Conservation (phyloP, 148 eudicot species). For the Rhododendron griersonianum region DNA sequence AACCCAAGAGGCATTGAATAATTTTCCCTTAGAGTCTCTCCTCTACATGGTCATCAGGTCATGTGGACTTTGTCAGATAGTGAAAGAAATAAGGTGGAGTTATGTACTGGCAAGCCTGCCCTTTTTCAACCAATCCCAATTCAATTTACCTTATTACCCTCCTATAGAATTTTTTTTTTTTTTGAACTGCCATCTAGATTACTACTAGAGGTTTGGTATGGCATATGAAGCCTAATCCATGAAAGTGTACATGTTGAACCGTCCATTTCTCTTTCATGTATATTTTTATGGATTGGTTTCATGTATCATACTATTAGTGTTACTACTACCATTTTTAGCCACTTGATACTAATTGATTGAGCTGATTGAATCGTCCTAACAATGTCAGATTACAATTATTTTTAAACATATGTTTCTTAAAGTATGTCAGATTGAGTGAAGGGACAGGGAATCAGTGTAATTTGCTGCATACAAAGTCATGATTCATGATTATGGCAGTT, state of each 20-base stretch:
- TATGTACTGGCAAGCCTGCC: slow-evolving; percentile 32
- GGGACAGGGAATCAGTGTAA: slow-evolving; percentile 31
- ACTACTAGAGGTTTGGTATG: too few relatives aligned
- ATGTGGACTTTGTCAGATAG: slow-evolving; percentile 71
- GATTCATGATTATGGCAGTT: not conserved
- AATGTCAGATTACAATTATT: too few relatives aligned
- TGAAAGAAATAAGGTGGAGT: slow-evolving; percentile 27
- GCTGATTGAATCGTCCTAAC: not conserved
- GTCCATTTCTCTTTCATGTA: too few relatives aligned
- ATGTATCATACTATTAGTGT: not conserved
- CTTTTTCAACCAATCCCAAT: slow-evolving; percentile 14
- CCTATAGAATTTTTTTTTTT: not conserved
- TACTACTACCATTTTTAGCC: not conserved
- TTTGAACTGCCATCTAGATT: too few relatives aligned
- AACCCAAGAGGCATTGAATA: too few relatives aligned
- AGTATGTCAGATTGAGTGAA: slow-evolving; percentile 5
- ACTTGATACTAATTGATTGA: not conserved
- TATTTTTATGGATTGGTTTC: too few relatives aligned
- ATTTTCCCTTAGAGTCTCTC: slow-evolving; percentile 28
- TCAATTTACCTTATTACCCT: slow-evolving; percentile 12
- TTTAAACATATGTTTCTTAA: too few relatives aligned
- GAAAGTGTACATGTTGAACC: too few relatives aligned
- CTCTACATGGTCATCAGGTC: slow-evolving; percentile 33
- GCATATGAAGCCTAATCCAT: too few relatives aligned
- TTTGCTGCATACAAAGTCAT: not conserved